phyloP scores from a whole-genome alignment of 768 basidiomycete species.

The Erythrobasidium yunnanense region DNA sequence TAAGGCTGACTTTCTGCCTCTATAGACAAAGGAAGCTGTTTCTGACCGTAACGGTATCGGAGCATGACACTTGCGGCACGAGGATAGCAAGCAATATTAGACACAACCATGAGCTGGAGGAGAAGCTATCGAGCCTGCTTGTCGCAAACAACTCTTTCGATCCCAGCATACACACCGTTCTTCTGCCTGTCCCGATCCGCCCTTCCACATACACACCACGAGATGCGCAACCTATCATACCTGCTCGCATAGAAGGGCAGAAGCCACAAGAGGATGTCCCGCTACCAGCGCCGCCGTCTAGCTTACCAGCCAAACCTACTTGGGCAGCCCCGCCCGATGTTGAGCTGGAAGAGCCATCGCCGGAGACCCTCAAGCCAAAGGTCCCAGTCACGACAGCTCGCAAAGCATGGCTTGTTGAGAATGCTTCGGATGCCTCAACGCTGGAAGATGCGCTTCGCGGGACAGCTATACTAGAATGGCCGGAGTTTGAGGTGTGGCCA shows the following conservation, averaged over 20 bases:
- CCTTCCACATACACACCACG: not conserved
- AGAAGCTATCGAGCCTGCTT: not conserved
- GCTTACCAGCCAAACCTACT: not conserved
- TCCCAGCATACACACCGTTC: not conserved
- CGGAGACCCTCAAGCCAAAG: not conserved
- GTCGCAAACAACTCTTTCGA: not conserved
- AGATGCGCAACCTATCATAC: not conserved
- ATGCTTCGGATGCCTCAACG: not conserved
- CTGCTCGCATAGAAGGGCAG: not conserved
- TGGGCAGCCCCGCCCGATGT: not conserved
- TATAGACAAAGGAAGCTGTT: not conserved
- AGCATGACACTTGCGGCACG: not conserved
- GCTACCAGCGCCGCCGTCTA: not conserved
- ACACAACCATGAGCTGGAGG: not conserved
- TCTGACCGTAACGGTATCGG: not conserved
- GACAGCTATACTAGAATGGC: slow-evolving; percentile 15
- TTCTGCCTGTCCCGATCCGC: slow-evolving; percentile 4
- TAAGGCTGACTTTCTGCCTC: not conserved
- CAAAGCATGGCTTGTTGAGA: not conserved
- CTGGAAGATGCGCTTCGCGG: slow-evolving; percentile 4
- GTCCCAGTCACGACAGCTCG: not conserved
- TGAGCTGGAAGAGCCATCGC: not conserved
- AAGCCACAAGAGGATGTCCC: not conserved
- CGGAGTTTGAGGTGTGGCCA: slow-evolving; percentile 21
- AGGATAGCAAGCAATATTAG: not conserved